Evolutionary conservation across 768 basidiomycete genomes (phyloP).

Genomic region (Mycena indigotica): DNA sequence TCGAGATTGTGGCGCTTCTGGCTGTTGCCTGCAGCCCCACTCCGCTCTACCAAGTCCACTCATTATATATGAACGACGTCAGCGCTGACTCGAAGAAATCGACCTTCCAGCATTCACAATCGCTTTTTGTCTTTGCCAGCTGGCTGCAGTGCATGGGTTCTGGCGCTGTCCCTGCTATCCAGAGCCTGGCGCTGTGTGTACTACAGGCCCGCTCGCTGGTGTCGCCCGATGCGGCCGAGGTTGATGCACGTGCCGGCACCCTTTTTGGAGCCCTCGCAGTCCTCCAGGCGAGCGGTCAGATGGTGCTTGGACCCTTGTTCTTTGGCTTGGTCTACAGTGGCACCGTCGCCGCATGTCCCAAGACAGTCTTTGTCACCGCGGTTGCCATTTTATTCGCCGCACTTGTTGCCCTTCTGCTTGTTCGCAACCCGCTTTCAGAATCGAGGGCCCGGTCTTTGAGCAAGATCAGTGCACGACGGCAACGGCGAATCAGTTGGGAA

Average conservation of each 20-base stretch:
- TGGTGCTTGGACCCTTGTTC: conserved; percentile 71
- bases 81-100: neutral
- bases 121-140: conserved; percentile 63
- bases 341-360: conserved; percentile 70
- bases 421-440: conserved; percentile 42
- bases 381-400: conserved; percentile 49
- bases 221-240: conserved; percentile 23
- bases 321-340: conserved; percentile 73
- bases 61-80: neutral
- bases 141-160: conserved; percentile 62
- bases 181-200: conserved; percentile 74
- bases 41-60: conserved; percentile 40
- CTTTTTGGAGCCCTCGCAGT: conserved; percentile 76
- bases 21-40: conserved; percentile 57
- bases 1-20: conserved; percentile 66
- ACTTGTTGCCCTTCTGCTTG: conserved; percentile 40
- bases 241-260: conserved; percentile 44
- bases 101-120: conserved; percentile 31
- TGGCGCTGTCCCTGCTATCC: conserved; percentile 66
- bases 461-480: conserved; percentile 20
- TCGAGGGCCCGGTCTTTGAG: conserved; percentile 17
- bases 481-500: conserved; percentile 20
- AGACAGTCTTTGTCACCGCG: conserved; percentile 67
- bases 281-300: conserved; percentile 68
- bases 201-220: conserved; percentile 47